These are phyloP conservation scores for Pleurotus tuber-regium DNA, from an alignment of 768 basidiomycete species.

Conservation along the genomic window DNA sequence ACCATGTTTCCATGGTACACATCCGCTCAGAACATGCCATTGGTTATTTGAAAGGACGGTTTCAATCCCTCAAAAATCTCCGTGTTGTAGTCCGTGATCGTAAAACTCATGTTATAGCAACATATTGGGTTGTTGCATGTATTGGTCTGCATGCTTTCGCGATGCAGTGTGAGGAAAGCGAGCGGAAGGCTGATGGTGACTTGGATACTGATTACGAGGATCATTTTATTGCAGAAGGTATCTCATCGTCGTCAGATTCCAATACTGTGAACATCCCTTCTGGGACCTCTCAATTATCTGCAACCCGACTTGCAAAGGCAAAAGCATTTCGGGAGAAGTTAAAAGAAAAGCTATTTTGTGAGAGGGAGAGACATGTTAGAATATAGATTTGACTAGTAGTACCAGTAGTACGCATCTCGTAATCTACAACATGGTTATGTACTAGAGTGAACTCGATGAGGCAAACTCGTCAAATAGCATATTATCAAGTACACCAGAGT, in stretches of 20 bases:
- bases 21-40: conserved; percentile 38
- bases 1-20: conserved; percentile 31
- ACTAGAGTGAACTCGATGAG: no score
- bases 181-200: conserved; percentile 13
- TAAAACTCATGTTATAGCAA: conserved; percentile 23
- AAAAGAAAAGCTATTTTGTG: background rate
- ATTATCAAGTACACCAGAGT: no score
- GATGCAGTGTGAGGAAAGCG: conserved; percentile 25
- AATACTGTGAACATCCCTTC: background rate
- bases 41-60: conserved; percentile 38
- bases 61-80: conserved; percentile 30
- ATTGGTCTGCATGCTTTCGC: conserved; percentile 29
- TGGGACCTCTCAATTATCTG: background rate
- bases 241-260: conserved; percentile 11
- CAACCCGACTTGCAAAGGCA: background rate
- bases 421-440: no score
- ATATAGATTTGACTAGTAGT: no score
- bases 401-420: no score
- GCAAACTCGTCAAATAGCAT: no score
- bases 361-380: background rate
- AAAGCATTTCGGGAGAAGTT: conserved; percentile 1
- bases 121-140: conserved; percentile 29
- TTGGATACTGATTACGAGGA: conserved; percentile 13
- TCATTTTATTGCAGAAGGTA: conserved; percentile 23
- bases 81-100: conserved; percentile 23